Evolutionary conservation across 1,284 basidiomycete genomes (phyloP).

Genomic region (Pseudozyma sp.): DNA sequence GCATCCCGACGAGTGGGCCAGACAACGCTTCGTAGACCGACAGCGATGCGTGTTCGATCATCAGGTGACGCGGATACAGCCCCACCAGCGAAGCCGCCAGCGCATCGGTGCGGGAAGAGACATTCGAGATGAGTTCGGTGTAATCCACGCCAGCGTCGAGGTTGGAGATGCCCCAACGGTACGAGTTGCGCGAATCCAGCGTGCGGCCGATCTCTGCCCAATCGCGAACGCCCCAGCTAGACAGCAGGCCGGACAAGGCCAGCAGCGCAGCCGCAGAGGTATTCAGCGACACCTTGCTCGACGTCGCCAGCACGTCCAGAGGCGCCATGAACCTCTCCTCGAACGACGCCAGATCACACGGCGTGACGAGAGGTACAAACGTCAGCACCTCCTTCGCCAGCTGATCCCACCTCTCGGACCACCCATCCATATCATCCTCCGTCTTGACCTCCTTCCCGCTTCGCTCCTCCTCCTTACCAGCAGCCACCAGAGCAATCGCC

Average conservation of each 20-base stretch:
- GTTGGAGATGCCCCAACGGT: constrained; percentile 42
- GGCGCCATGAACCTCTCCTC: constrained; percentile 33
- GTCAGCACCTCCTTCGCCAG: constrained; percentile 32
- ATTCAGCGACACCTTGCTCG: constrained; percentile 27
- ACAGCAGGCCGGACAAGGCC: constrained; percentile 25
- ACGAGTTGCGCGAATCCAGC: constrained; percentile 28
- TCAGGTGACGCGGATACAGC: constrained; percentile 27
- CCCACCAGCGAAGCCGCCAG: constrained; percentile 27
- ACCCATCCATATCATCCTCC: constrained; percentile 17
- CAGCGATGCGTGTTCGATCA: constrained; percentile 37
- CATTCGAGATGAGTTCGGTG: constrained; percentile 24
- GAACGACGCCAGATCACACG: constrained; percentile 19
- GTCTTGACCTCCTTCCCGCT: not conserved
- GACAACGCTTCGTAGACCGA: constrained; percentile 38
- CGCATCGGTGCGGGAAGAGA: constrained; percentile 16
- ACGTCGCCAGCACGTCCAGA: constrained; percentile 18
- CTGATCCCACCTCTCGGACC: constrained; percentile 35
- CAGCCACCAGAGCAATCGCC: constrained; percentile 27
- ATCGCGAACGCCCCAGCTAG: constrained; percentile 32
- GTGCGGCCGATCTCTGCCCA: constrained; percentile 30
- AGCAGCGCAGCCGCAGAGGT: constrained; percentile 29
- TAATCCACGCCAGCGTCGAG: constrained; percentile 37
- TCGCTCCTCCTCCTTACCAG: not conserved
- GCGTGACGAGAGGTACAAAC: constrained; percentile 40
- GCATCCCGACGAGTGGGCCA: constrained; percentile 25